These are phyloP conservation scores for Aspergillus glaucus DNA, from an alignment of 2,329 filamentous ascomycete genomes.

Conservation along the genomic window DNA sequence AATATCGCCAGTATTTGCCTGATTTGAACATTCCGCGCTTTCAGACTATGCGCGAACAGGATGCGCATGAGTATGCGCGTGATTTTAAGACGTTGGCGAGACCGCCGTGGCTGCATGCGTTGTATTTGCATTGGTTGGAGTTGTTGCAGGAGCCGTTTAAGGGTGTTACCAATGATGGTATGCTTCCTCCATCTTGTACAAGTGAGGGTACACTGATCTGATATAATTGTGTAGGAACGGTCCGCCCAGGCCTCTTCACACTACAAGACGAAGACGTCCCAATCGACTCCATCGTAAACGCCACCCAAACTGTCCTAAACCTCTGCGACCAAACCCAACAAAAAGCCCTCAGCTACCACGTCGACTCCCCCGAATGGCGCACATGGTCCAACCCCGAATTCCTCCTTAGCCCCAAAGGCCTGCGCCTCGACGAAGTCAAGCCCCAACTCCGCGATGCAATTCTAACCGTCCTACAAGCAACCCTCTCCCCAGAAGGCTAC, in stretches of 20 bases:
- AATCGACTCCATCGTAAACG: slow-evolving; percentile 51
- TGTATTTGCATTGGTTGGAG: slow-evolving; percentile 55
- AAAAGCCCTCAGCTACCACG: slow-evolving; percentile 49
- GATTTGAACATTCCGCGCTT: slow-evolving; percentile 58
- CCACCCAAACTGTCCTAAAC: slow-evolving; percentile 43
- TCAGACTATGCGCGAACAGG: slow-evolving; percentile 56
- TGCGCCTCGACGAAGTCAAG: slow-evolving; percentile 61
- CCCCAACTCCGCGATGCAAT: slow-evolving; percentile 43
- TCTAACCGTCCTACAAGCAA: slow-evolving; percentile 50
- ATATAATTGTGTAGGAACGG: slow-evolving; percentile 28
- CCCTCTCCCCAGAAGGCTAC: slow-evolving; percentile 65
- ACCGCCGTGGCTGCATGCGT: slow-evolving; percentile 61
- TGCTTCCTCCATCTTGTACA: slow-evolving; percentile 4
- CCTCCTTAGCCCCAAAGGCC: slow-evolving; percentile 60
- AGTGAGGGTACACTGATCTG: neutral
- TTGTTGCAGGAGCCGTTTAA: slow-evolving; percentile 60
- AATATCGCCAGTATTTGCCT: slow-evolving; percentile 56
- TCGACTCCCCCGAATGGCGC: slow-evolving; percentile 67
- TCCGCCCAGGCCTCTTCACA: slow-evolving; percentile 51
- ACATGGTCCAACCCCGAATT: slow-evolving; percentile 70
- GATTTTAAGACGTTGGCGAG: slow-evolving; percentile 53
- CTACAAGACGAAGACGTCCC: slow-evolving; percentile 60
- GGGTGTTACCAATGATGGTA: slow-evolving; percentile 64
- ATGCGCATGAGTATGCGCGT: slow-evolving; percentile 56
- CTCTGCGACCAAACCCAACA: slow-evolving; percentile 47